Evolutionary conservation across 2,329 filamentous ascomycete species (phyloP).

Genomic region (Cryoendolithus antarcticus): DNA sequence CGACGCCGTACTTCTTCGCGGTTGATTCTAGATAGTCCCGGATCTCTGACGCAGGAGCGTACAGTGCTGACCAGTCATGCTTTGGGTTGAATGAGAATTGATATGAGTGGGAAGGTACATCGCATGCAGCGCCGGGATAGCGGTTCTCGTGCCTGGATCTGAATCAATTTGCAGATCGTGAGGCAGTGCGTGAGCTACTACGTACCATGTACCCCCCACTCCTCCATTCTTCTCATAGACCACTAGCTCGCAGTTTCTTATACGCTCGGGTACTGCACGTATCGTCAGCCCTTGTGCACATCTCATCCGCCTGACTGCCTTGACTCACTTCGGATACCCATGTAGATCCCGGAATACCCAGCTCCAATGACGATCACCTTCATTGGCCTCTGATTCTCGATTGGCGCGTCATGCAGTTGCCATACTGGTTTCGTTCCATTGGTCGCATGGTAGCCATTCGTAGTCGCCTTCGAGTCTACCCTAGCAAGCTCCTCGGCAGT

Average conservation of each 20-base stretch:
- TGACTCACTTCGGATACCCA: constrained; percentile 27
- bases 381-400: constrained; percentile 32
- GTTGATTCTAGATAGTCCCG: constrained; percentile 96
- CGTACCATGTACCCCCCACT: constrained; percentile 16
- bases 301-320: not conserved
- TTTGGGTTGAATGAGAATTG: constrained; percentile 33
- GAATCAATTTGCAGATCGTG: constrained; percentile 12
- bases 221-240: constrained; percentile 34
- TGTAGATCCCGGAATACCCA: constrained; percentile 33
- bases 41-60: constrained; percentile 58
- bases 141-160: constrained; percentile 26
- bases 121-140: constrained; percentile 33
- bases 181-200: not conserved
- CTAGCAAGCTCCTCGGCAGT: not conserved
- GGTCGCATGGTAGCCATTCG: constrained; percentile 7
- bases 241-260: constrained; percentile 27
- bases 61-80: constrained; percentile 28
- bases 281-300: constrained; percentile 6
- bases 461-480: constrained; percentile 3
- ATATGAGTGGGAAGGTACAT: constrained; percentile 31
- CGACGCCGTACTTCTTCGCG: constrained; percentile 79
- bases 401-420: constrained; percentile 25
- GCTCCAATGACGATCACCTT: constrained; percentile 34
- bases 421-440: constrained; percentile 10
- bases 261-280: constrained; percentile 4